Evolutionary conservation across 257 asterid genomes (phyloP).

Genomic region (Gentiana straminea): DNA sequence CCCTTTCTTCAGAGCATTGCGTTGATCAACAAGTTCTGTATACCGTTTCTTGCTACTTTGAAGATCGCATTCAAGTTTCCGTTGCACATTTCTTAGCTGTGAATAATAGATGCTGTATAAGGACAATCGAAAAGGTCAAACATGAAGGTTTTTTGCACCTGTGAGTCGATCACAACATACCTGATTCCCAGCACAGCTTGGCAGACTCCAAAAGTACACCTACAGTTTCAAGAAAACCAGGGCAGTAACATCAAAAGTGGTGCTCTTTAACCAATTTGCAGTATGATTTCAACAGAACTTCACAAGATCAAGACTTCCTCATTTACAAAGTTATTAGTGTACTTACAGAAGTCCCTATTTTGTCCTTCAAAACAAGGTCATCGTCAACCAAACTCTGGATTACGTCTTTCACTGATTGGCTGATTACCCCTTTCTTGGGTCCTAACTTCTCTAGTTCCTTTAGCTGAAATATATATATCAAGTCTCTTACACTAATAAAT

Average conservation of each 20-base stretch:
- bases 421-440: conserved; percentile 87
- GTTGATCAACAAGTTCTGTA: conserved; percentile 59
- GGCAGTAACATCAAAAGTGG: background rate
- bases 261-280: background rate
- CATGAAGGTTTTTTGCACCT: background rate
- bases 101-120: conserved; percentile 3
- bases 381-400: conserved; percentile 85
- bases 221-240: conserved; percentile 17
- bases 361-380: conserved; percentile 93
- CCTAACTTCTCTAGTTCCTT: conserved; percentile 93
- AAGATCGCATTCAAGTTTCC: conserved; percentile 68
- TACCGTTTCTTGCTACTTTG: conserved; percentile 51
- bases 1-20: conserved; percentile 71
- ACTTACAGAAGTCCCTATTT: conserved; percentile 97
- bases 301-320: conserved; percentile 7
- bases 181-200: conserved; percentile 99
- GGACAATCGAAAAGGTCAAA: background rate
- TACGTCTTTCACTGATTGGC: conserved; percentile 95
- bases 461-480: conserved; percentile 34
- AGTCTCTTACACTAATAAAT: background rate
- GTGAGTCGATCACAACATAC: conserved; percentile 18
- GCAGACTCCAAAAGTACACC: conserved; percentile 99
- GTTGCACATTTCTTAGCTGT: conserved; percentile 71
- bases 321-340: conserved; percentile 3
- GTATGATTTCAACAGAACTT: background rate